A percentile compares a stretch with the other conserved stretches of the same genome.
Evolutionary conservation across 768 basidiomycete species (phyloP).

Genomic region (Lactarius hengduanensis): DNA sequence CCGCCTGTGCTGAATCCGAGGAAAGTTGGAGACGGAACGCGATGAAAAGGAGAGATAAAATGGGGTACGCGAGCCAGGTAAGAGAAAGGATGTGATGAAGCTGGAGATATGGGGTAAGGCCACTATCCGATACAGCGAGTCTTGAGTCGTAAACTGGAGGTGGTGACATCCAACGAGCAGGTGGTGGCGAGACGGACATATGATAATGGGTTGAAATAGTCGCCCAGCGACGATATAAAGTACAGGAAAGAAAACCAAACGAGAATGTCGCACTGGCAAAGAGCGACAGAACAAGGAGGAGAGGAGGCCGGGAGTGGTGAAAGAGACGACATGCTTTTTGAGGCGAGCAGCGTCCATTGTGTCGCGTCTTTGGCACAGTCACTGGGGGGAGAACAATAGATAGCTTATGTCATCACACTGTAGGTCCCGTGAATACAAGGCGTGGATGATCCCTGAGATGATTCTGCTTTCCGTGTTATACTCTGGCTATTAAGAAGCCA

Average conservation of each 20-base stretch:
- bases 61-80: conserved; percentile 88
- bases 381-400: neutral
- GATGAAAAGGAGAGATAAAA: conserved; percentile 85
- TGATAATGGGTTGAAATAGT: conserved; percentile 16
- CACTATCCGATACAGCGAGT: conserved; percentile 28
- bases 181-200: conserved; percentile 35
- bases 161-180: conserved; percentile 38
- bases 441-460: neutral
- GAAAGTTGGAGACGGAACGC: conserved; percentile 80
- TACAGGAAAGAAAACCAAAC: neutral
- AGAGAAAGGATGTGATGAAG: conserved; percentile 82
- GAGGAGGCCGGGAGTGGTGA: neutral
- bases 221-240: conserved; percentile 29
- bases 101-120: conserved; percentile 78
- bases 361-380: neutral
- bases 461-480: neutral
- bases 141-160: conserved; percentile 59
- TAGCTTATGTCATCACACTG: neutral
- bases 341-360: conserved; percentile 23
- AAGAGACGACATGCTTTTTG: conserved; percentile 23
- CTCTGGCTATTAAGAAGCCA: neutral
- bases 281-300: conserved; percentile 21
- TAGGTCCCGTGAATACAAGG: neutral
- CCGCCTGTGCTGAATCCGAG: conserved; percentile 62
- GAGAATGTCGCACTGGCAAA: conserved; percentile 11